Evolutionary conservation across 179 eudicot species (phyloP), one percentile per base, ranked within the genome.

Genomic region (Heliamphora pulchella): DNA sequence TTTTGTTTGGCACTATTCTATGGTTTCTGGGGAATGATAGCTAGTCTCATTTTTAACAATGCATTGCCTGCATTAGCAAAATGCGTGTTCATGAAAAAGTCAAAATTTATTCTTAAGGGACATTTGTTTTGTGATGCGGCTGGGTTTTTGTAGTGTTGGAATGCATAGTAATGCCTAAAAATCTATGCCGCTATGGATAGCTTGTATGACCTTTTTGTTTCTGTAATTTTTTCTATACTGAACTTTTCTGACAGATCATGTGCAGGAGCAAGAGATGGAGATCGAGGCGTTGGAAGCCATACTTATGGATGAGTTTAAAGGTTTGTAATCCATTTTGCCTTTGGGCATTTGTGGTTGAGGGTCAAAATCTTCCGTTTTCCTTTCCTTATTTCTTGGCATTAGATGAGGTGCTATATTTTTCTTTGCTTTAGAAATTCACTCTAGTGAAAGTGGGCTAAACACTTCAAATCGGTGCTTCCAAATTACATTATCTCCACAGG

Each of bases 211-310:
- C 48, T 61, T 80, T 57, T 74, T 67, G 59, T 50, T 0, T 15
- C 62, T 44, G 54, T 53, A 31, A 43, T 74, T 53, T 67, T 50
- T 69, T 77, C 72, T 51, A n/a, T 20, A 64, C 14, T 4, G 1
- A 68, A 31, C 10, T n/a, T 75, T 79, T 76, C 71, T 61, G 57
- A 20, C 83, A 93, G 97, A 93, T 83, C 87, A 95, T 83, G 86
- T 81, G 86, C 95, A 86, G 84, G 97, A 91, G 79, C 97, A 95
- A 85, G 98, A 91, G 89, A 93, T 93, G 97, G 98, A 95, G 86
- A 88, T 95, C 41, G 97, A 91, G 81, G 98, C 97, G 18, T 84
- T 95, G 54, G 86, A 91, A 69, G 97, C 98, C 64, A 93, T 95
- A 73, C 95, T 95, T 64, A 85, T 85, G 91, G 97, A 91, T 84